Conservation (phyloP, 805 yeast species). For the Monosporozyma aerobia region DNA sequence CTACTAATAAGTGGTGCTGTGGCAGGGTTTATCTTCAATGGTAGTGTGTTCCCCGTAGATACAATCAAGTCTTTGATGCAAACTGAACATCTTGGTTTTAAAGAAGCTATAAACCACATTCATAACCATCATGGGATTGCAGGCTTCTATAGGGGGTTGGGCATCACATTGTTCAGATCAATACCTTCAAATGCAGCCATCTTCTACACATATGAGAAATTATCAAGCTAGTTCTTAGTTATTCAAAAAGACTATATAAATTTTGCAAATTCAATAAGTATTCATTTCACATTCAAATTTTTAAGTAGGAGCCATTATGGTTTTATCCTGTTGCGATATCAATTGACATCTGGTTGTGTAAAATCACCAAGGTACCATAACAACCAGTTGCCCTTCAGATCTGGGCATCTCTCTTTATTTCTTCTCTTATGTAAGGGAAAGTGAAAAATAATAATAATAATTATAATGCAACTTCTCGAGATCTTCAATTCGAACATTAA, state of each 20-base stretch:
- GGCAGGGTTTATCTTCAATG: constrained; percentile 79
- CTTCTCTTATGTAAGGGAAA: background rate
- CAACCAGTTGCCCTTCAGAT: background rate
- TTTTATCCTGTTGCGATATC: no score
- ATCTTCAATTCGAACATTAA: background rate
- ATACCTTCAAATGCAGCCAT: constrained; percentile 86
- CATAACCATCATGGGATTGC: constrained; percentile 51
- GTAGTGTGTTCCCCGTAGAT: constrained; percentile 79
- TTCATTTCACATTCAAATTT: background rate
- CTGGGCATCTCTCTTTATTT: background rate
- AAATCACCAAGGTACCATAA: background rate
- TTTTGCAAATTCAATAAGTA: background rate
- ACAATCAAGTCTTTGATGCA: constrained; percentile 85
- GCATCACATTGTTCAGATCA: constrained; percentile 70
- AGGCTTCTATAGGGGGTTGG: constrained; percentile 76
- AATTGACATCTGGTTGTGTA: no score
- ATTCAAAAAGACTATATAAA: background rate
- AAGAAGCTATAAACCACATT: constrained; percentile 35
- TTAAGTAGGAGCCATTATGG: no score
- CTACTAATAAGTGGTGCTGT: constrained; percentile 72
- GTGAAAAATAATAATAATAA: background rate
- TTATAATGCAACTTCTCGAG: background rate
- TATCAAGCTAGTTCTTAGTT: background rate
- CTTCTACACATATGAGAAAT: constrained; percentile 63
- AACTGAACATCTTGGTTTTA: constrained; percentile 28